Percentiles rank a stretch among this genome's conserved stretches.
Evolutionary conservation across 371 early-diverging fungal species (phyloP).

Genomic region (Mortierella sp.): DNA sequence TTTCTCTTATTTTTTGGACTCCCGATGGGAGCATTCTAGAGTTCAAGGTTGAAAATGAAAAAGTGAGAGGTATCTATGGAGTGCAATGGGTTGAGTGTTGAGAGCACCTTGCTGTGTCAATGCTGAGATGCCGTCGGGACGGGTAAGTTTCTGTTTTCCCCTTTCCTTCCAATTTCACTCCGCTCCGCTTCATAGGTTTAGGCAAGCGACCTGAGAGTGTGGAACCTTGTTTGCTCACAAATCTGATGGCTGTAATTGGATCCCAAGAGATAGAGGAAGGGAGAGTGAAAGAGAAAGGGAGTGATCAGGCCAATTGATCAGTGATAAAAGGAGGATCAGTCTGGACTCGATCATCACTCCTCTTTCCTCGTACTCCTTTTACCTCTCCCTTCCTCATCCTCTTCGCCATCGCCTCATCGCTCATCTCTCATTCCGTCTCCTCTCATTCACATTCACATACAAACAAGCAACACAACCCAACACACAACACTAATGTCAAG

Average conservation of each 20-base stretch:
- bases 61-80: not conserved
- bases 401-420: not conserved
- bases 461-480: not conserved
- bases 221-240: not conserved
- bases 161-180: not conserved
- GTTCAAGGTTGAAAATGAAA: not conserved
- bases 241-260: not conserved
- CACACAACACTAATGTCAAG: not conserved
- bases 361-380: not conserved
- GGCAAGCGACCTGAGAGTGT: not conserved
- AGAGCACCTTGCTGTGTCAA: conserved; percentile 5
- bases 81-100: not conserved
- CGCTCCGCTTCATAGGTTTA: not conserved
- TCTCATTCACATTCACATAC: not conserved
- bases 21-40: conserved; percentile 5
- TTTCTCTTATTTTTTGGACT: not conserved
- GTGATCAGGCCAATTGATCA: not conserved
- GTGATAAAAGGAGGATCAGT: not conserved
- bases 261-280: not conserved
- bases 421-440: not conserved
- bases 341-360: not conserved
- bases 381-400: not conserved
- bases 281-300: too few relatives aligned
- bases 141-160: not conserved
- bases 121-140: not conserved